Evolutionary conservation across 2,329 filamentous ascomycete genomes (phyloP), one percentile per base, ranked within the genome.

Genomic region (Sclerotinia nivalis): DNA sequence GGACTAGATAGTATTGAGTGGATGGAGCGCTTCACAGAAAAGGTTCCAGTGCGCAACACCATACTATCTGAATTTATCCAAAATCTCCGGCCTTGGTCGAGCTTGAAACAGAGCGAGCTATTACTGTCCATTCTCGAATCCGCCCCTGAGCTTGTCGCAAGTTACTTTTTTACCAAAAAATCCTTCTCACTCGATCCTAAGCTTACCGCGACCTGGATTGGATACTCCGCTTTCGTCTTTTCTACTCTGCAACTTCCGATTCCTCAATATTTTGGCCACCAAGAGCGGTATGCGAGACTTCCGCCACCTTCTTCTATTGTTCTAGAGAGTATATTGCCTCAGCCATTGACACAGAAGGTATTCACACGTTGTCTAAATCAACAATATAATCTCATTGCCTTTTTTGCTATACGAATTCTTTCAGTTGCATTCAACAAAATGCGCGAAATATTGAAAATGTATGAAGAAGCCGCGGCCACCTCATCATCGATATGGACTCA

Each of bases 151-250:
- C 85, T 98, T 4, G 87, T 97, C 1, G 91, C 93, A 56, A 89
- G 93, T 76, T 99, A 96, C 79, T 98, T 97, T 77, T 84, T 89
- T 56, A 89, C 88, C 77, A 94, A 93, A 77, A 89, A 87, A 71
- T 87, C 90, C 68, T 96, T 98, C 76, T 88, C 90, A 0, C 93
- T 97, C 72, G 94, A 98, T 55, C 94, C 96, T 0, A 98, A 97
- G 77, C 85, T 96, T 7, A 96, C 93, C 4, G 90, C 93, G 58
- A 96, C 93, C 0, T 99, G 96, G 96, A 92, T 98, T 74, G 94
- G 95, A 55, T 97, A 96, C 78, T 93, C 93, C 0, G 89, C 93
- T 0, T 93, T 98, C 72, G 82, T 99, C 7, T 97, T 96, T 80
- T 91, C 91, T 71, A 88, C 90, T 1, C 88, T 97, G 59, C 87